A percentile compares a stretch with the other conserved stretches of the same genome.
phyloP scores from a whole-genome alignment of 2,329 filamentous ascomycete genomes.

The Aureobasidium sp. region DNA sequence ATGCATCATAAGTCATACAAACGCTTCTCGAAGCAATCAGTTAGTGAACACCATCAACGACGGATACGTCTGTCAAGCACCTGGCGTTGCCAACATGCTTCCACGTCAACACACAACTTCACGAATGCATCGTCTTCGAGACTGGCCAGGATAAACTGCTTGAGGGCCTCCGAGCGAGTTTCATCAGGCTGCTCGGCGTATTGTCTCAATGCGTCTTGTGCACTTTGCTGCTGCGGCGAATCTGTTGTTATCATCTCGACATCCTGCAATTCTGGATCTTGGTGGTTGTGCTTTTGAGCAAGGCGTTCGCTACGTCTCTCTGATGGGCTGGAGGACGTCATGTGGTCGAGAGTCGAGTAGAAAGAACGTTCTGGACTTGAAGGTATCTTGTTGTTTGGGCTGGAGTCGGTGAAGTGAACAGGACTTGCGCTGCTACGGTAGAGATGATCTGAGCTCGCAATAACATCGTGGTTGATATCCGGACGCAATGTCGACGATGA shows the following conservation, averaged over 20 bases:
- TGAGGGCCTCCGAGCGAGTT: slow-evolving; percentile 34
- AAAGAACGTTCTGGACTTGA: neutral
- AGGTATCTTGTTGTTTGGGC: neutral
- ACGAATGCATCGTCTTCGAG: slow-evolving; percentile 43
- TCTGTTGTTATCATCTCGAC: neutral
- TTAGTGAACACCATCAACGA: neutral
- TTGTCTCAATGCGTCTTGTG: slow-evolving; percentile 12
- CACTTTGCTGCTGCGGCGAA: neutral
- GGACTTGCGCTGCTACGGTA: neutral
- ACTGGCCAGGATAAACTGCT: slow-evolving; percentile 43
- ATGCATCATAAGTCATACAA: neutral
- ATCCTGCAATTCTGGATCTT: neutral
- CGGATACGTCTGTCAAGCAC: slow-evolving; percentile 29
- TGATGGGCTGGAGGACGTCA: neutral
- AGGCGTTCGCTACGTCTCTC: neutral
- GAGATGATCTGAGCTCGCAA: neutral
- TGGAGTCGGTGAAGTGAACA: neutral
- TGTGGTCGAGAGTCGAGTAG: neutral
- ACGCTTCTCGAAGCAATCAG: neutral
- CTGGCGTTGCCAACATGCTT: slow-evolving; percentile 40
- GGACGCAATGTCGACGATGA: neutral
- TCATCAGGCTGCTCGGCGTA: slow-evolving; percentile 34
- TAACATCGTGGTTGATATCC: neutral
- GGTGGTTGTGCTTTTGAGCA: neutral
- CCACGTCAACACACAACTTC: slow-evolving; percentile 43